A percentile compares a stretch with the other conserved stretches of the same genome.
Conservation (phyloP, 2,329 filamentous ascomycete species). For the Tolypocladium tropicale region DNA sequence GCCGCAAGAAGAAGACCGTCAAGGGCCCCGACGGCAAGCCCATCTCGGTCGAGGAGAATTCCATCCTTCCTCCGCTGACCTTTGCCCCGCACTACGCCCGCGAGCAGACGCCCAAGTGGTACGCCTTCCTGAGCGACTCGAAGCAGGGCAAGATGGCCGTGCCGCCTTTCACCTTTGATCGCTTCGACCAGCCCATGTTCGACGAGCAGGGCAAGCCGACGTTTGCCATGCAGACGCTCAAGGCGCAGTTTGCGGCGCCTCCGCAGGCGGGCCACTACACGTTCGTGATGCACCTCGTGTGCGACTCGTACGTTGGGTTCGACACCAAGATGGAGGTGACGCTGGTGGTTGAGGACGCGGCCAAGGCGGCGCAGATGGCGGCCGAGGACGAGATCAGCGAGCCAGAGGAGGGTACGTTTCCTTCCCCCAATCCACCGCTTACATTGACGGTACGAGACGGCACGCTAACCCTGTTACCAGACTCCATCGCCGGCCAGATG, state of each 20-base stretch:
- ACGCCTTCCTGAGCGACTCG: slow-evolving; percentile 87
- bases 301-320: slow-evolving; percentile 90
- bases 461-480: slow-evolving; percentile 32
- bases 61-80: slow-evolving; percentile 71
- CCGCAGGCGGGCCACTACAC: slow-evolving; percentile 88
- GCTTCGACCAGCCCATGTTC: slow-evolving; percentile 84
- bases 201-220: slow-evolving; percentile 75
- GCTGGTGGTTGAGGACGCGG: slow-evolving; percentile 78
- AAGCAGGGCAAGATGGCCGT: slow-evolving; percentile 96
- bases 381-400: slow-evolving; percentile 95
- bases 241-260: slow-evolving; percentile 93
- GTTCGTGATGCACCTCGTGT: slow-evolving; percentile 88
- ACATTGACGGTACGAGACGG: background rate
- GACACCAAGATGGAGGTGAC: slow-evolving; percentile 89
- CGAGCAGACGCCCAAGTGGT: slow-evolving; percentile 84
- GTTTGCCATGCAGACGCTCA: slow-evolving; percentile 90
- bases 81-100: slow-evolving; percentile 85
- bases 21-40: slow-evolving; percentile 52
- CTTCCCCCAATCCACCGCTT: slow-evolving; percentile 1
- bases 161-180: slow-evolving; percentile 88
- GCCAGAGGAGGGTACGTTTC: slow-evolving; percentile 79
- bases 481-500: slow-evolving; percentile 88
- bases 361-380: slow-evolving; percentile 68
- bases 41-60: slow-evolving; percentile 47
- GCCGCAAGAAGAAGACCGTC: slow-evolving; percentile 59